Evolutionary conservation across 2,329 filamentous ascomycete genomes (phyloP), one percentile per base, ranked within the genome.

Genomic region (Aspergillus fijiensis): DNA sequence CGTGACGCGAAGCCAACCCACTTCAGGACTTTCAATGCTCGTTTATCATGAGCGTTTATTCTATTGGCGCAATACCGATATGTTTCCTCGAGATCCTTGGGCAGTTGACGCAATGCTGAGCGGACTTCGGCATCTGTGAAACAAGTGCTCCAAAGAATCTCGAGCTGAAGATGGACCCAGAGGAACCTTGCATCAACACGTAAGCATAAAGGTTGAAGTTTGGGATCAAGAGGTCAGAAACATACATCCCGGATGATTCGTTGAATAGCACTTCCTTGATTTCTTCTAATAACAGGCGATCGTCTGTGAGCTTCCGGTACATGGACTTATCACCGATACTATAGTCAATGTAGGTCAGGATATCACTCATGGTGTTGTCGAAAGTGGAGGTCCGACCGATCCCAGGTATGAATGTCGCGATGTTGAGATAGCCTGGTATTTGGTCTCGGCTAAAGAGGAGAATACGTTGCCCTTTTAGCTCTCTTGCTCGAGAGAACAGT

Each of bases 401-500:
- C 5, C 59, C 64, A 6, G 63, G 60, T 5, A 69, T 60, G n/a
- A 59, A 56, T 7, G 51, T 60, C 12, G 56, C 21, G 6, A 68
- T 59, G 42, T 64, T 57, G 27, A 61, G 61, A 45, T 64, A 60
- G 1, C 67, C 67, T 21, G 61, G 60, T 54, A 69, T 19, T 55
- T 69, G 63, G 2, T 67, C 65, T 47, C 67, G 60, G 49, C 66
- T 69, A 3, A 67, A 50, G 1, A 68, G 19, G 9, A 68, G 42
- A 21, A 68, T 48, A 3, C 59, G 59, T n/a, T 59, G 62, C 11
- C 31, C n/a, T 31, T 53, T 12, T 27, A 48, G 29, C 23, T 47
- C 4, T 19, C 0, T 7, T 2, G 7, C 6, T 2, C 11, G 14
- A 21, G 10, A 23, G 21, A 51, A 58, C 6, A 67, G 21, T 16